Conservation (phyloP, 345 rosid genomes). For the Kernera saxatilis region DNA sequence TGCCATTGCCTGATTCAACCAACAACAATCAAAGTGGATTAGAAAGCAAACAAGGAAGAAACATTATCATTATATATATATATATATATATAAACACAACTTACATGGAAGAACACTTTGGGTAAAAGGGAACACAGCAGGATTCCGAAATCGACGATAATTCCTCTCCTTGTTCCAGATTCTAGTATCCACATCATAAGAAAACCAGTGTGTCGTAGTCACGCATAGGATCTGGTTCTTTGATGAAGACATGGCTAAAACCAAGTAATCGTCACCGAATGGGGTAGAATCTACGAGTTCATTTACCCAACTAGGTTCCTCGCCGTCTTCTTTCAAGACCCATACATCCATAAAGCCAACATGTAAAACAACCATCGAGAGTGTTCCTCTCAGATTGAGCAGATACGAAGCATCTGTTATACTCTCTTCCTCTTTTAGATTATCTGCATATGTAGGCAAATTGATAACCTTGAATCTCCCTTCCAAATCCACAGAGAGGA, state of each 20-base stretch:
- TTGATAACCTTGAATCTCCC: neutral
- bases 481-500: conserved; percentile 3
- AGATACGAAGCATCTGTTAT: neutral
- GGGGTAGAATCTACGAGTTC: neutral
- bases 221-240: conserved; percentile 14
- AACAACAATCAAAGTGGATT: neutral
- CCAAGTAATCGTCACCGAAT: neutral
- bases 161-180: neutral
- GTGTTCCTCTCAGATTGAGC: conserved; percentile 10
- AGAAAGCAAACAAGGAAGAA: neutral
- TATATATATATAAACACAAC: neutral
- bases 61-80: neutral
- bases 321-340: conserved; percentile 1
- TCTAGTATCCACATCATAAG: conserved; percentile 5
- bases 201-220: conserved; percentile 4
- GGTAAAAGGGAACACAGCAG: conserved; percentile 18
- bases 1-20: conserved; percentile 10
- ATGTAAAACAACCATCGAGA: conserved; percentile 13
- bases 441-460: neutral
- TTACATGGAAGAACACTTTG: conserved; percentile 35
- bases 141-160: neutral
- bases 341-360: conserved; percentile 12
- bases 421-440: neutral
- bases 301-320: conserved; percentile 9
- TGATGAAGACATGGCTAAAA: neutral